phyloP scores from a whole-genome alignment of 768 basidiomycete genomes.

The Amanita thiersii region DNA sequence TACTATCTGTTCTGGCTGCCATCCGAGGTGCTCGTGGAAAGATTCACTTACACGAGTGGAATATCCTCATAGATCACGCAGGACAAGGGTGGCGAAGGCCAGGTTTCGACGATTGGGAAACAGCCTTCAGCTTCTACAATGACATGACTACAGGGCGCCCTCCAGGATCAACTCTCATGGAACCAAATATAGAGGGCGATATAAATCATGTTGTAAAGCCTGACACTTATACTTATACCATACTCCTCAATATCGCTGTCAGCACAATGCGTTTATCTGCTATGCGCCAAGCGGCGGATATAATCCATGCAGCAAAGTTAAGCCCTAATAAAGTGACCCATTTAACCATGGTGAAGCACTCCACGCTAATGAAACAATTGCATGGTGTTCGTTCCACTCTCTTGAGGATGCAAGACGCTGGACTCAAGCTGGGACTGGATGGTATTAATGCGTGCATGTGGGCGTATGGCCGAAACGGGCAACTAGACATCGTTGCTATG shows the following conservation, averaged over 20 bases:
- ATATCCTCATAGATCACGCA: slow-evolving; percentile 59
- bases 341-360: slow-evolving; percentile 51
- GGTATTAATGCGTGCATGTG: slow-evolving; percentile 66
- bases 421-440: slow-evolving; percentile 48
- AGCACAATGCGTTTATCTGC: slow-evolving; percentile 34
- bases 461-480: slow-evolving; percentile 50
- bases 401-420: slow-evolving; percentile 40
- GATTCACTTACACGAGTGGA: slow-evolving; percentile 67
- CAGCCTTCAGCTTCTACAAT: slow-evolving; percentile 49
- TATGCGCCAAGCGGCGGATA: slow-evolving; percentile 42
- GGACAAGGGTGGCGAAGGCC: slow-evolving; percentile 61
- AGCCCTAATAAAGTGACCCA: slow-evolving; percentile 56
- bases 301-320: slow-evolving; percentile 47
- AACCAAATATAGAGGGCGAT: slow-evolving; percentile 6
- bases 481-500: slow-evolving; percentile 44
- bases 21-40: slow-evolving; percentile 47
- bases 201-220: slow-evolving; percentile 28
- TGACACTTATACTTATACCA: slow-evolving; percentile 64
- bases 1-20: slow-evolving; percentile 59
- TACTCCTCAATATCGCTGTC: slow-evolving; percentile 55
- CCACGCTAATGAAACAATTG: slow-evolving; percentile 37
- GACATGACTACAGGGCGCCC: slow-evolving; percentile 45
- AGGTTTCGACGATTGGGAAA: slow-evolving; percentile 46
- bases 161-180: slow-evolving; percentile 25
- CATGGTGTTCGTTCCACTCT: slow-evolving; percentile 49